These are phyloP conservation scores for Rhynchosporium graminicola DNA, from an alignment of 2,329 filamentous ascomycete species.

Conservation along the genomic window DNA sequence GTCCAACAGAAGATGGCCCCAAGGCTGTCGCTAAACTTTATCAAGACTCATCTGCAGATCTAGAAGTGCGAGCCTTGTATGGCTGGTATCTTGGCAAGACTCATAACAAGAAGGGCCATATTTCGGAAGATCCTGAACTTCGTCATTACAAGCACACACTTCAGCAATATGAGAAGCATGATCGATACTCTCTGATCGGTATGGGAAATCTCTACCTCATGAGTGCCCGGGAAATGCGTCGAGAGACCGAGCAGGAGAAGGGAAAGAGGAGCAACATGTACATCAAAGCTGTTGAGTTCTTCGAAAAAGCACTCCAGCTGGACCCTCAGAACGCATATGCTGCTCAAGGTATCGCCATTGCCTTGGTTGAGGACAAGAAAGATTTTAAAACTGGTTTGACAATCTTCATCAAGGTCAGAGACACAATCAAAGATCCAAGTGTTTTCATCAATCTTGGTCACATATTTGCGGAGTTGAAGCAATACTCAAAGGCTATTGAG, in stretches of 20 bases:
- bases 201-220: conserved; percentile 91
- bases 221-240: conserved; percentile 90
- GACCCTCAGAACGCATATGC: conserved; percentile 95
- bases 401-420: conserved; percentile 86
- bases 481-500: conserved; percentile 90
- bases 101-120: conserved; percentile 78
- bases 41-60: conserved; percentile 77
- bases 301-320: conserved; percentile 94
- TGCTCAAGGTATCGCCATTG: conserved; percentile 93
- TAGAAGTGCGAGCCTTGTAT: conserved; percentile 90
- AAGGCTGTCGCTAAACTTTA: conserved; percentile 85
- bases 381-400: conserved; percentile 79
- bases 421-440: conserved; percentile 84
- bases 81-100: conserved; percentile 91
- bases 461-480: conserved; percentile 85
- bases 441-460: conserved; percentile 94
- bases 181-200: conserved; percentile 91
- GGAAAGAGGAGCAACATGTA: conserved; percentile 88
- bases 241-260: conserved; percentile 85
- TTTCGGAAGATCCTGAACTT: conserved; percentile 88
- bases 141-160: conserved; percentile 96
- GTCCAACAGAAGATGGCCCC: conserved; percentile 81
- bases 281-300: conserved; percentile 93
- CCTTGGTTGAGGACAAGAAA: conserved; percentile 90
- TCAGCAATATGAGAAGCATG: conserved; percentile 93